These are phyloP conservation scores for Pseudocercospora pini-densiflorae DNA, from an alignment of 2,329 filamentous ascomycete species.

Conservation along the genomic window DNA sequence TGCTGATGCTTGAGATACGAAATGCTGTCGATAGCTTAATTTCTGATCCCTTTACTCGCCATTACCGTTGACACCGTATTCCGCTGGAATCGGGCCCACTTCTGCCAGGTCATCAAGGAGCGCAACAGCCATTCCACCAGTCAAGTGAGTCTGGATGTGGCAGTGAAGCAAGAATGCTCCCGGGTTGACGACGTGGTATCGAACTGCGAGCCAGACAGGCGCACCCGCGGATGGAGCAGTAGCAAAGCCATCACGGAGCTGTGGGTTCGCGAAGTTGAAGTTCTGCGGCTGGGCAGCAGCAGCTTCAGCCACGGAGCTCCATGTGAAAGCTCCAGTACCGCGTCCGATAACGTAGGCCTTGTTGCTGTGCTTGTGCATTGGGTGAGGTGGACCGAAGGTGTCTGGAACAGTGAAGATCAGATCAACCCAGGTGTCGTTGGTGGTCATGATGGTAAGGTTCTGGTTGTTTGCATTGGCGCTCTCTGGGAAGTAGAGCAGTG, in stretches of 20 bases:
- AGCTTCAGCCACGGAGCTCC: constrained; percentile 59
- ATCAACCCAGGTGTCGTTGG: constrained; percentile 43
- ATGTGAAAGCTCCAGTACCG: constrained; percentile 55
- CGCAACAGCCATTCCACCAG: constrained; percentile 54
- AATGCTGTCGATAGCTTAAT: not conserved
- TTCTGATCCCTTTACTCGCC: constrained; percentile 1
- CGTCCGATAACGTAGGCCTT: constrained; percentile 63
- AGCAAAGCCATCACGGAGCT: constrained; percentile 55
- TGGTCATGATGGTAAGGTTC: constrained; percentile 29
- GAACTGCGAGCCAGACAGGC: constrained; percentile 47
- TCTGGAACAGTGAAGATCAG: constrained; percentile 37
- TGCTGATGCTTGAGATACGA: constrained; percentile 3
- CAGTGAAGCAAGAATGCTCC: constrained; percentile 57
- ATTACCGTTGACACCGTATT: constrained; percentile 25
- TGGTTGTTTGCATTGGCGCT: constrained; percentile 18
- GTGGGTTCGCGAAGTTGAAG: constrained; percentile 64
- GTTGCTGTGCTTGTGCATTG: constrained; percentile 68
- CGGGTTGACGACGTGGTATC: constrained; percentile 53
- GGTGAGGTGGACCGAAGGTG: constrained; percentile 57
- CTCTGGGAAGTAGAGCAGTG: constrained; percentile 24
- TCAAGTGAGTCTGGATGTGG: constrained; percentile 55
- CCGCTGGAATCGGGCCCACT: constrained; percentile 30
- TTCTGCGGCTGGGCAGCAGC: constrained; percentile 47
- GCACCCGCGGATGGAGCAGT: constrained; percentile 18
- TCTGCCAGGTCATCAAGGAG: constrained; percentile 47